These are phyloP conservation scores for Globisporangium perplexum DNA, from an alignment of 352 stramenopile genomes.

Conservation along the genomic window DNA sequence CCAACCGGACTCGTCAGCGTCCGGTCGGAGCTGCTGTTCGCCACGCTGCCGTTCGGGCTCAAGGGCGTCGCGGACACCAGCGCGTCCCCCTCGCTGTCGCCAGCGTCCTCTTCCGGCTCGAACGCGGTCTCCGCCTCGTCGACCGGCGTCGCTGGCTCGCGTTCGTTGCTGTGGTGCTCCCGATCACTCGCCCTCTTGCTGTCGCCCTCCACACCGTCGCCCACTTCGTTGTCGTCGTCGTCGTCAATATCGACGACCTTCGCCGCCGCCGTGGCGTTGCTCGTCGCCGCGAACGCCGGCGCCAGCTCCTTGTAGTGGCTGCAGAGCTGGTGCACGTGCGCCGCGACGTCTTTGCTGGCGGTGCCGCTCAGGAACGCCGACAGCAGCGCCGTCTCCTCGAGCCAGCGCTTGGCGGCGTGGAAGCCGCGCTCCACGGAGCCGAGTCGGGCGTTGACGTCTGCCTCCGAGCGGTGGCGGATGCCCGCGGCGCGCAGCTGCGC, in stretches of 20 bases:
- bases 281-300: slow-evolving; percentile 8
- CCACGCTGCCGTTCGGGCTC: not conserved
- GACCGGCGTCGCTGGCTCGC: not conserved
- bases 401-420: slow-evolving; percentile 15
- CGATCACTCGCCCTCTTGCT: not conserved
- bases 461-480: slow-evolving; percentile 12
- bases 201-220: not conserved
- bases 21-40: not conserved
- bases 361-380: slow-evolving; percentile 7
- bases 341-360: slow-evolving; percentile 9
- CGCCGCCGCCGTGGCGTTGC: slow-evolving; percentile 6
- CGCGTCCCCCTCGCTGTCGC: slow-evolving; percentile 1
- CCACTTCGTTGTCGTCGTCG: slow-evolving; percentile 1
- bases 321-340: slow-evolving; percentile 12
- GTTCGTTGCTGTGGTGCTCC: not conserved
- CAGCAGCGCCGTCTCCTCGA: slow-evolving; percentile 17
- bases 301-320: slow-evolving; percentile 13
- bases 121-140: not conserved
- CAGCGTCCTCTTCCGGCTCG: not conserved
- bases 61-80: not conserved
- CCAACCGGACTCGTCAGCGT: not conserved
- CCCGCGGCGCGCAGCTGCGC: slow-evolving; percentile 5
- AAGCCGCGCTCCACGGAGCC: slow-evolving; percentile 14
- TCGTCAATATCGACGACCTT: slow-evolving; percentile 13
- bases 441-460: slow-evolving; percentile 12